A percentile compares a stretch with the other conserved stretches of the same genome.
These are phyloP conservation scores for Fraxinus floribunda DNA, from an alignment of 305 asterid genomes.

Conservation along the genomic window DNA sequence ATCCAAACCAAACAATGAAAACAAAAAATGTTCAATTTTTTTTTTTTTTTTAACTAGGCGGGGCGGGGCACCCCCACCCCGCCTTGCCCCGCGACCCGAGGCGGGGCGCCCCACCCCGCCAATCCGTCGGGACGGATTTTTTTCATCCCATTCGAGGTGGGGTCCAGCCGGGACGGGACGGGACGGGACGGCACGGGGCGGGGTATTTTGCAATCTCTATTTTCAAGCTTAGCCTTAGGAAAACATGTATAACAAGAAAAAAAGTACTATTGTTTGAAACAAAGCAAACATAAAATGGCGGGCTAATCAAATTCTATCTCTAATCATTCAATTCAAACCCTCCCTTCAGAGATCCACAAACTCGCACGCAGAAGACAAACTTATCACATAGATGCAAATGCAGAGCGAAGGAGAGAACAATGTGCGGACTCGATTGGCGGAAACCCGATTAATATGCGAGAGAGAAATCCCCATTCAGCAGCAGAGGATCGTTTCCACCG, in stretches of 20 bases:
- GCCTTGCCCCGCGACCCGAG: too few species aligned
- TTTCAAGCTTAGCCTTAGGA: not conserved
- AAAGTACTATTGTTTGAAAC: not conserved
- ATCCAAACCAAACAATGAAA: too few species aligned
- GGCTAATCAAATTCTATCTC: constrained; percentile 30
- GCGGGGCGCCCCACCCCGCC: too few species aligned
- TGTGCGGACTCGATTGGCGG: constrained; percentile 50
- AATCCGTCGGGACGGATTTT: too few species aligned
- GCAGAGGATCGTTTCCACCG: constrained; percentile 50
- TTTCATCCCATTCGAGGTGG: too few species aligned
- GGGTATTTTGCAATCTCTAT: too few species aligned
- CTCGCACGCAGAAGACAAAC: not conserved
- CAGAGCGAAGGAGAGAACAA: constrained; percentile 36
- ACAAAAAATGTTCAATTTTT: too few species aligned
- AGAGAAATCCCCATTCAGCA: constrained; percentile 64
- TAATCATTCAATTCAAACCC: constrained; percentile 2
- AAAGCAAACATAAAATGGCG: constrained; percentile 42
- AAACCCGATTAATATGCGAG: constrained; percentile 58
- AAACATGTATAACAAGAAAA: too few species aligned
- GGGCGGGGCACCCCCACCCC: too few species aligned
- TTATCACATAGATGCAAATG: constrained; percentile 31
- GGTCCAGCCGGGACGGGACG: too few species aligned
- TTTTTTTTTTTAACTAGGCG: too few species aligned
- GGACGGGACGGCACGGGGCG: too few species aligned
- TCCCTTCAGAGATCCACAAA: not conserved